Base-by-base conservation (phyloP, 2,329 filamentous ascomycete species). In the Neofusicoccum umdonicola region DNA sequence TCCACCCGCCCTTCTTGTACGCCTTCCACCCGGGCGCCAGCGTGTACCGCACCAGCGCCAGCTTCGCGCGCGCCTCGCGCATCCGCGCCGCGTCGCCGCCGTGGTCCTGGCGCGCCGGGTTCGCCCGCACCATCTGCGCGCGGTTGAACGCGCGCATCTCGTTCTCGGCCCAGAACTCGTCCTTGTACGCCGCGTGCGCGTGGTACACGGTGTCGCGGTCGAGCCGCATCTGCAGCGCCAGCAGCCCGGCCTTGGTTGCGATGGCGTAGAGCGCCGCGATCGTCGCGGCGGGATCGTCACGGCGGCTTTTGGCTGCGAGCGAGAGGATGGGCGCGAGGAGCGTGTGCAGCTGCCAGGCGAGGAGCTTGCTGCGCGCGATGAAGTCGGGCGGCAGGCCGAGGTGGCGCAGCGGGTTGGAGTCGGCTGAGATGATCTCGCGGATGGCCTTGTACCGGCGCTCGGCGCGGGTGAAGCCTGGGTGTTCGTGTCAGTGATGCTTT, bases 1-100 rank as follows among this genome's bases (percentile, higher is more conserved):
- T 11, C 63, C 63, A 65, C 34, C 63, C 63, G 0, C 63, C 63
- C 47, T 45, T 42, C 63, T 51, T 52, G 12, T 52, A 65, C 54
- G 47, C 63, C 19, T 19, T 44, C 22, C 45, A 44, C 6, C 35
- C 63, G 2, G 54, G 54, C 1, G 22, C 60, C 1, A 42, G 1
- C 9, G 37, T 12, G 22, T 27, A 27, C 35, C 54, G 11, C 13
- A 65, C 63, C 11, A 61, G 15, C 34, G 52, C 45, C 2, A 60
- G 19, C 35, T 52, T 11, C 9, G 0, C 15, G n/a, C 12, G 9
- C 9, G 45, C 63, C 1, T 2, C 34, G 3, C 9, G 12, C 54
- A 3, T 22, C 11, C 35, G 2, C 54, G 22, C 5, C 52, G 12
- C 37, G n/a, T 11, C 17, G 13, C 37, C 37, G 5, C 45, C 54